A percentile compares a stretch with the other conserved stretches of the same genome.
These are phyloP conservation scores for Tricholoma flavovirens DNA, from an alignment of 768 basidiomycete genomes.

Conservation along the genomic window DNA sequence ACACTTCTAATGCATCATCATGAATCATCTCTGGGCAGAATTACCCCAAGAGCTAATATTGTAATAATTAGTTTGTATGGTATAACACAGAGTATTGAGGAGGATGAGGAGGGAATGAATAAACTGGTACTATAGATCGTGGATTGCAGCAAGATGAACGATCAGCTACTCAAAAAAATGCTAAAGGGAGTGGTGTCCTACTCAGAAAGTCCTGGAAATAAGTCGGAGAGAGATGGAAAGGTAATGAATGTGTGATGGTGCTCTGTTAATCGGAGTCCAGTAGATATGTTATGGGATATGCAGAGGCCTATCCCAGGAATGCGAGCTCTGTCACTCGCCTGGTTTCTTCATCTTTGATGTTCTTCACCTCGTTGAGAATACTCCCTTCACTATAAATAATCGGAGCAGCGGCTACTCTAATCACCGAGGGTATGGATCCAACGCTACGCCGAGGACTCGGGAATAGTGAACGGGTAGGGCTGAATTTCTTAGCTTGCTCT, in stretches of 20 bases:
- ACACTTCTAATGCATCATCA: too few species aligned
- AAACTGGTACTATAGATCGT: neutral
- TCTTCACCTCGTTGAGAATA: constrained; percentile 46
- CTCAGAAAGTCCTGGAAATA: neutral
- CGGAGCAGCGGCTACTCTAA: constrained; percentile 44
- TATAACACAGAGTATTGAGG: too few species aligned
- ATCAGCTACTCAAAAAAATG: neutral
- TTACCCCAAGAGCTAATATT: too few species aligned
- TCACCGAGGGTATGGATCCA: neutral
- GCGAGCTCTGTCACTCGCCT: constrained; percentile 68
- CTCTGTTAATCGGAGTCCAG: neutral
- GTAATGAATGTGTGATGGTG: neutral
- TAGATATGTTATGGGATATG: neutral
- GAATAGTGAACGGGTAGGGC: constrained; percentile 5
- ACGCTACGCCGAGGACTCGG: constrained; percentile 1
- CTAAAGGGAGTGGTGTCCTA: neutral
- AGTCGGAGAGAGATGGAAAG: neutral
- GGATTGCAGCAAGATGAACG: neutral
- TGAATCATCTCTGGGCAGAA: too few species aligned
- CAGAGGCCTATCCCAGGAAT: constrained; percentile 41
- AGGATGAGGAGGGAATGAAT: too few species aligned
- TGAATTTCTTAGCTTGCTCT: neutral
- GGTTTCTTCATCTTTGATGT: constrained; percentile 63
- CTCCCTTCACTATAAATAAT: constrained; percentile 55
- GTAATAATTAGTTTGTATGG: neutral